Percentiles rank a stretch among this genome's conserved stretches.
These are phyloP conservation scores for Pestalotiopsis sp. DNA, from an alignment of 2,329 filamentous ascomycete species.

Conservation along the genomic window DNA sequence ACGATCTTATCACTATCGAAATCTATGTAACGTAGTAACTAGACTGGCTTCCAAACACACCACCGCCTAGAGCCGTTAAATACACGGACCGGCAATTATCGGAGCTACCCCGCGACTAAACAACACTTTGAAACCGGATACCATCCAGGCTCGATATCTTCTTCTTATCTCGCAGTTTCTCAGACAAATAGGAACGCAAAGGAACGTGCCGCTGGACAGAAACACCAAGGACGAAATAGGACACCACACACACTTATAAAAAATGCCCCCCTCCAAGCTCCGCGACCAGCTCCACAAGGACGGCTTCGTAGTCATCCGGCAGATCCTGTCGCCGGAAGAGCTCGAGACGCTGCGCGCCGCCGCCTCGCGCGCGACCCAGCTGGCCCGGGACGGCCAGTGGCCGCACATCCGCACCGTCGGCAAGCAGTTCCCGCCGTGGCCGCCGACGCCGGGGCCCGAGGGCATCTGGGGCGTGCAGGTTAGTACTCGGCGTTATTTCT, in stretches of 20 bases:
- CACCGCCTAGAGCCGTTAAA: not conserved
- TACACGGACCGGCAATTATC: not conserved
- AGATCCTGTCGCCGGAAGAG: conserved; percentile 58
- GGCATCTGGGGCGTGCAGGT: conserved; percentile 86
- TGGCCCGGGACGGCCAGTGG: conserved; percentile 74
- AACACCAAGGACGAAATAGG: not conserved
- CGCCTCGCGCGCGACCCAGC: conserved; percentile 55
- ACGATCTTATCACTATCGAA: not conserved
- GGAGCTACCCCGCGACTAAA: not conserved
- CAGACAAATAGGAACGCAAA: too few species aligned
- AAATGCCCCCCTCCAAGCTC: conserved; percentile 27
- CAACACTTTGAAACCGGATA: not conserved
- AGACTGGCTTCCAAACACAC: not conserved
- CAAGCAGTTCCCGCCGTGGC: conserved; percentile 91
- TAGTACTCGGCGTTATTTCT: too few species aligned
- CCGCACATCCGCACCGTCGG: conserved; percentile 81
- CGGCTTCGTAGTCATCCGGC: conserved; percentile 75
- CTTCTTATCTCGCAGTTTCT: not conserved
- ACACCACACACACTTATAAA: not conserved
- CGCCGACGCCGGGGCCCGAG: conserved; percentile 48
- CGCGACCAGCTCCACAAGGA: conserved; percentile 63
- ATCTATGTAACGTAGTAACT: not conserved
- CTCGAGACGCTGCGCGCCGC: conserved; percentile 63
- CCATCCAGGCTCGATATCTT: not conserved
- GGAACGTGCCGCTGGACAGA: not conserved